phyloP scores from a whole-genome alignment of 1,284 basidiomycete species.

The Cronartium quercuum region DNA sequence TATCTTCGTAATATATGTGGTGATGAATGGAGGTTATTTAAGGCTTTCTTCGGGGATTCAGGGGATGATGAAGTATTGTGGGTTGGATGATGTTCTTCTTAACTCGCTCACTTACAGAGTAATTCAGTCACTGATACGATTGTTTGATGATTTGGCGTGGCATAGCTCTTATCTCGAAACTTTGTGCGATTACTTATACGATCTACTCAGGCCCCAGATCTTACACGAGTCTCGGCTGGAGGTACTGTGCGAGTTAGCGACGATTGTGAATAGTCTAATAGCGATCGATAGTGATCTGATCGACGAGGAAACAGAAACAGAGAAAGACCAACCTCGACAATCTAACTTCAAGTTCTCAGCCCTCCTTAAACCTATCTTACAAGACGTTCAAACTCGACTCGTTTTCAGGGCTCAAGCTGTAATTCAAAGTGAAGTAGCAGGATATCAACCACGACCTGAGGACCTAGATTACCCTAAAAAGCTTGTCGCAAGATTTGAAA shows the following conservation, averaged over 20 bases:
- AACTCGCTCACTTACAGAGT: not conserved
- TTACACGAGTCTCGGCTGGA: slow-evolving; percentile 80
- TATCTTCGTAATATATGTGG: slow-evolving; percentile 82
- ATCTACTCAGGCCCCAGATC: slow-evolving; percentile 84
- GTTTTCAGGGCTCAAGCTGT: slow-evolving; percentile 90
- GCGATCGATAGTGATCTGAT: slow-evolving; percentile 64
- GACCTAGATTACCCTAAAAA: slow-evolving; percentile 80
- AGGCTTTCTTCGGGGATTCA: slow-evolving; percentile 68
- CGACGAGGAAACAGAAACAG: slow-evolving; percentile 50
- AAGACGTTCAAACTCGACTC: slow-evolving; percentile 84
- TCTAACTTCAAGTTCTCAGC: slow-evolving; percentile 52
- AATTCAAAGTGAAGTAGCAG: slow-evolving; percentile 75
- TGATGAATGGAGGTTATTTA: slow-evolving; percentile 77
- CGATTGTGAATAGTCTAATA: slow-evolving; percentile 85
- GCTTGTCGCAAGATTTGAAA: slow-evolving; percentile 55
- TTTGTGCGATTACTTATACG: slow-evolving; percentile 84
- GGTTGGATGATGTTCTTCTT: slow-evolving; percentile 48
- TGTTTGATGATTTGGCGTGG: slow-evolving; percentile 5
- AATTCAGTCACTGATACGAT: not conserved
- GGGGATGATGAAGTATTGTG: slow-evolving; percentile 79
- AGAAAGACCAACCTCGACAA: not conserved
- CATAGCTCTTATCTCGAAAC: slow-evolving; percentile 73
- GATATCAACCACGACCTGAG: slow-evolving; percentile 66
- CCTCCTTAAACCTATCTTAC: slow-evolving; percentile 76
- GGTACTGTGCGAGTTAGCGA: slow-evolving; percentile 84